phyloP scores from a whole-genome alignment of 768 basidiomycete genomes.

The Hydnum rufescens region DNA sequence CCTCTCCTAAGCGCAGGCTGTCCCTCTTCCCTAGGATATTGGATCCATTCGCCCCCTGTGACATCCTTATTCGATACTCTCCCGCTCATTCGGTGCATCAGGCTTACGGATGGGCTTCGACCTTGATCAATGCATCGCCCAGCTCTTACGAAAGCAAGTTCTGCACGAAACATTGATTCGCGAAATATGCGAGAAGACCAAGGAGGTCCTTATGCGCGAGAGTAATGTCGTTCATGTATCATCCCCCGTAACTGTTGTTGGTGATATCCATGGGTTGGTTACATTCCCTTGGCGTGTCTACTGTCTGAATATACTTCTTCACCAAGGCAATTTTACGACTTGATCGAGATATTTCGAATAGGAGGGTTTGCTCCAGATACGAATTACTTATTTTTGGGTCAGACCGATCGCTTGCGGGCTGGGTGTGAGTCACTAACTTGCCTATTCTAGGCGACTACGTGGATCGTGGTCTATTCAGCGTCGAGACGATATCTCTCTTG shows the following conservation, averaged over 20 bases:
- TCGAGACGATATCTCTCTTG: conserved; percentile 93
- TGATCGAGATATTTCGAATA: conserved; percentile 98
- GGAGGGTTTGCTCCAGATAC: conserved; percentile 92
- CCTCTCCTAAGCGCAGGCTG: too few relatives aligned
- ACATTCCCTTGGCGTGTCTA: conserved; percentile 4
- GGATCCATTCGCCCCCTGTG: too few relatives aligned
- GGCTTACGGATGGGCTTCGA: conserved; percentile 34
- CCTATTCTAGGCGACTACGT: conserved; percentile 76
- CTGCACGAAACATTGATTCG: conserved; percentile 85
- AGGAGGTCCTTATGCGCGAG: conserved; percentile 97
- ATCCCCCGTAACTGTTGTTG: conserved; percentile 94
- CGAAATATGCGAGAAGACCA: conserved; percentile 99
- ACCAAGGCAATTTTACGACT: conserved; percentile 95
- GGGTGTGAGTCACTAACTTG: not conserved
- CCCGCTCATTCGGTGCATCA: not conserved
- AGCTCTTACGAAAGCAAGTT: conserved; percentile 78
- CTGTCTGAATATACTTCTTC: not conserved
- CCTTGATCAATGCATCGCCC: conserved; percentile 89
- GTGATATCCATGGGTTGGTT: conserved; percentile 89
- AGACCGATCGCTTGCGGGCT: conserved; percentile 16
- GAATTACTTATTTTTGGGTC: conserved; percentile 95
- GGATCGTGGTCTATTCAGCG: conserved; percentile 91
- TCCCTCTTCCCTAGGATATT: too few relatives aligned
- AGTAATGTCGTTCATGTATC: conserved; percentile 95
- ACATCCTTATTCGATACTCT: too few relatives aligned